Evolutionary conservation across 176 grass and related monocot species (phyloP).

Genomic region (Elaeis guineensis): DNA sequence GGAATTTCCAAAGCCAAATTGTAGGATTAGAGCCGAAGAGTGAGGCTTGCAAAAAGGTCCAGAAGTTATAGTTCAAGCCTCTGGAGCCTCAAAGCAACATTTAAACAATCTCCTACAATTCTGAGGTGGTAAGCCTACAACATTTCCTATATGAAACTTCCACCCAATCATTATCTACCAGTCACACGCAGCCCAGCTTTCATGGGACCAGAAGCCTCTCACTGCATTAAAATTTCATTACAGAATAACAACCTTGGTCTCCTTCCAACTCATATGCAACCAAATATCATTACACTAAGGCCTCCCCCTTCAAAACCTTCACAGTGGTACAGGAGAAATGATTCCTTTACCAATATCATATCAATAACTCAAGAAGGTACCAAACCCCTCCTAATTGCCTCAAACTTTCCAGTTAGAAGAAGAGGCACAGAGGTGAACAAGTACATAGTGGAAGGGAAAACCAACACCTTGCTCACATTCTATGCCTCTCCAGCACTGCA

Average conservation of each 20-base stretch:
- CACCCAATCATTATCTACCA: too few species aligned
- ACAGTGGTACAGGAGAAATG: neutral
- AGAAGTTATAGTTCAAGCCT: too few species aligned
- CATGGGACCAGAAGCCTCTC: neutral
- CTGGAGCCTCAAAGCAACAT: too few species aligned
- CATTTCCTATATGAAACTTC: too few species aligned
- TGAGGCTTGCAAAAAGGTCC: too few species aligned
- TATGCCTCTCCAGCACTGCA: neutral
- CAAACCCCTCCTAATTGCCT: neutral
- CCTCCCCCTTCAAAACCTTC: neutral
- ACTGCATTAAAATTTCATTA: neutral
- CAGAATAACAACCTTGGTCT: neutral
- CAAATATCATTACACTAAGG: neutral
- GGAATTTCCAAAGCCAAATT: neutral
- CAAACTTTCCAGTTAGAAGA: neutral
- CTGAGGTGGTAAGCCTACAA: too few species aligned
- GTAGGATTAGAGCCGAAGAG: neutral
- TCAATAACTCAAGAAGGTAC: neutral
- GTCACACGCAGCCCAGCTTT: too few species aligned
- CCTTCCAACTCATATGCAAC: constrained; percentile 5
- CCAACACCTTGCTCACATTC: neutral
- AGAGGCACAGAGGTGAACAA: neutral
- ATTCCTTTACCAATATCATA: too few species aligned
- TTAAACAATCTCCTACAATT: too few species aligned
- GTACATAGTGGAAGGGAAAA: neutral